Evolutionary conservation across 2,329 filamentous ascomycete genomes (phyloP).

Genomic region (Aspergillus fumigatus): DNA sequence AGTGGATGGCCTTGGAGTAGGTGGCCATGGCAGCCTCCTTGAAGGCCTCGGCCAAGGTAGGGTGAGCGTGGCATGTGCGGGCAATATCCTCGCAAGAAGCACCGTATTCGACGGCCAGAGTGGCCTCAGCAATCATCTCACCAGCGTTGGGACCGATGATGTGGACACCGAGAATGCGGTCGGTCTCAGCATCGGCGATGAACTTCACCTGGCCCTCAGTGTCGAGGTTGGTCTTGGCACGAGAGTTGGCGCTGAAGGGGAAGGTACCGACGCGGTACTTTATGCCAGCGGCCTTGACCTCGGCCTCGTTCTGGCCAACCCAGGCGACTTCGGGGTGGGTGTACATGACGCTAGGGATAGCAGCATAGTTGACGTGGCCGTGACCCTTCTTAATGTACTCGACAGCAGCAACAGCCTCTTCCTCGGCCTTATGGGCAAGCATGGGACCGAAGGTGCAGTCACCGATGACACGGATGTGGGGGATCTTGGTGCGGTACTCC

Average conservation of each 20-base stretch:
- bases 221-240: slow-evolving; percentile 98
- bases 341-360: slow-evolving; percentile 99
- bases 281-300: slow-evolving; percentile 82
- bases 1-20: slow-evolving; percentile 93
- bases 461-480: slow-evolving; percentile 94
- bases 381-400: slow-evolving; percentile 98
- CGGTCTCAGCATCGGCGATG: slow-evolving; percentile 91
- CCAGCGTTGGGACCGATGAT: slow-evolving; percentile 94
- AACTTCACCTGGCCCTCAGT: slow-evolving; percentile 97
- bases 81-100: slow-evolving; percentile 92
- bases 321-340: slow-evolving; percentile 97
- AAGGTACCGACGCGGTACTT: slow-evolving; percentile 93
- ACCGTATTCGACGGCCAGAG: slow-evolving; percentile 91
- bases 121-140: slow-evolving; percentile 99
- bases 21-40: slow-evolving; percentile 99
- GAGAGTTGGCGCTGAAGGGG: slow-evolving; percentile 96
- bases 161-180: slow-evolving; percentile 90
- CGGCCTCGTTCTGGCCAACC: slow-evolving; percentile 97
- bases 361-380: slow-evolving; percentile 97
- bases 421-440: slow-evolving; percentile 99
- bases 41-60: slow-evolving; percentile 93
- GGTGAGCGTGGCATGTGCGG: slow-evolving; percentile 93
- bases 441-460: slow-evolving; percentile 97
- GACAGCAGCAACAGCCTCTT: slow-evolving; percentile 89
- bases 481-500: slow-evolving; percentile 96